A percentile compares a stretch with the other conserved stretches of the same genome.
Conservation (phyloP, 495 filamentous ascomycete species). For the Chaetomium tenue region DNA sequence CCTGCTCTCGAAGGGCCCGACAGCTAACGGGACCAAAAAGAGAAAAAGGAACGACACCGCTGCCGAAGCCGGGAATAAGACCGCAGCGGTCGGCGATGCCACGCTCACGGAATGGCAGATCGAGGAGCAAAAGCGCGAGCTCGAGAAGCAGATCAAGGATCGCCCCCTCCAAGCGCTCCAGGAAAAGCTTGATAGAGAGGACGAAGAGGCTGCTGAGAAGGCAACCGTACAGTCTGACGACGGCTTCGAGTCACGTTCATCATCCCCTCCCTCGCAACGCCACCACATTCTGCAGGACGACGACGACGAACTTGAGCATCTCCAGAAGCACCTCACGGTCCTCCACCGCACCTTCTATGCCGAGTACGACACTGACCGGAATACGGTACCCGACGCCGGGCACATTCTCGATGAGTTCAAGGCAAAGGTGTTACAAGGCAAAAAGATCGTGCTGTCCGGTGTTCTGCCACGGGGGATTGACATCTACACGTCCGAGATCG, state of each 20-base stretch:
- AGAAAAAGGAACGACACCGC: constrained; percentile 24
- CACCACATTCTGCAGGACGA: constrained; percentile 85
- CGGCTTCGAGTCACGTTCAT: constrained; percentile 32
- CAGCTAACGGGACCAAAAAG: constrained; percentile 24
- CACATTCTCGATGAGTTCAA: constrained; percentile 78
- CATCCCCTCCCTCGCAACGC: constrained; percentile 45
- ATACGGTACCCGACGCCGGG: constrained; percentile 80
- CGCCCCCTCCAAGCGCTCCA: constrained; percentile 85
- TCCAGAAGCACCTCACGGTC: constrained; percentile 68
- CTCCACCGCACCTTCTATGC: constrained; percentile 81
- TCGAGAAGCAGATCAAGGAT: constrained; percentile 85
- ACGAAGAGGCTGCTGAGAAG: constrained; percentile 60
- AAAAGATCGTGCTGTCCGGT: constrained; percentile 80
- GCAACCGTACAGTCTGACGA: constrained; percentile 44
- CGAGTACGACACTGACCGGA: constrained; percentile 58
- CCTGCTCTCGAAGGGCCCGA: constrained; percentile 46
- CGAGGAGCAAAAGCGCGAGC: constrained; percentile 76
- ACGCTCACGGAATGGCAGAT: constrained; percentile 69
- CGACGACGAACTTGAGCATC: constrained; percentile 71
- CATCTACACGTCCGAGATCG: constrained; percentile 72
- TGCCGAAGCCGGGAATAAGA: constrained; percentile 22
- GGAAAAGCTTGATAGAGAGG: constrained; percentile 80
- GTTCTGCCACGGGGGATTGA: constrained; percentile 80
- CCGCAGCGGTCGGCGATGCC: constrained; percentile 70
- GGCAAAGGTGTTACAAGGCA: constrained; percentile 61